These are phyloP conservation scores for Dactylellina haptotyla DNA, from an alignment of 2,329 filamentous ascomycete genomes.

Conservation along the genomic window DNA sequence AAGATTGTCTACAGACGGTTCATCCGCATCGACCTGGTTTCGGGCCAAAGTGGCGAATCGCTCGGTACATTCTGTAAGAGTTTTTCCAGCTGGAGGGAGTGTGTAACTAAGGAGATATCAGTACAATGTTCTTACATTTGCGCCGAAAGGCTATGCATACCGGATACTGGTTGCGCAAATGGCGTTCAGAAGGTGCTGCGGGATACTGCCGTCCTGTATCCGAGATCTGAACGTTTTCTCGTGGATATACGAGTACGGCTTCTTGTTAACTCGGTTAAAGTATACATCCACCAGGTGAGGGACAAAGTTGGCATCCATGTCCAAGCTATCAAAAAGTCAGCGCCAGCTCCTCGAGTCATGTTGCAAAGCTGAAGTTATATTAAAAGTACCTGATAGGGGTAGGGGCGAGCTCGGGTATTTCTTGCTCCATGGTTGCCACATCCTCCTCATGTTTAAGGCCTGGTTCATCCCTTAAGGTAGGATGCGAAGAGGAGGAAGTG, in stretches of 20 bases:
- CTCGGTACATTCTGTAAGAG: slow-evolving; percentile 74
- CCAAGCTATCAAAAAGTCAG: slow-evolving; percentile 32
- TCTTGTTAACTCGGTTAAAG: slow-evolving; percentile 80
- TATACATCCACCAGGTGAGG: slow-evolving; percentile 73
- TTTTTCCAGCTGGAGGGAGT: slow-evolving; percentile 62
- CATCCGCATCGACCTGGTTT: slow-evolving; percentile 77
- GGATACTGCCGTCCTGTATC: slow-evolving; percentile 74
- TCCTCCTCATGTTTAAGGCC: slow-evolving; percentile 39
- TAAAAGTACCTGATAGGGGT: slow-evolving; percentile 44
- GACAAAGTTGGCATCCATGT: slow-evolving; percentile 51
- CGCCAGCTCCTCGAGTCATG: background rate
- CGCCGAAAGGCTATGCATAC: slow-evolving; percentile 60
- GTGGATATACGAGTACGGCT: slow-evolving; percentile 83
- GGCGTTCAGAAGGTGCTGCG: slow-evolving; percentile 67
- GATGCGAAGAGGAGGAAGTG: slow-evolving; percentile 22
- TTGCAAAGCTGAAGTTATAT: background rate
- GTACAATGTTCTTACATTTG: slow-evolving; percentile 64
- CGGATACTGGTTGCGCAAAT: slow-evolving; percentile 72
- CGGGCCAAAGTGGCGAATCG: slow-evolving; percentile 78
- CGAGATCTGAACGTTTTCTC: slow-evolving; percentile 78
- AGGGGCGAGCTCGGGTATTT: slow-evolving; percentile 61
- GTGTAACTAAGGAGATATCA: slow-evolving; percentile 38
- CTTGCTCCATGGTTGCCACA: slow-evolving; percentile 57
- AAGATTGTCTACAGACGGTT: slow-evolving; percentile 80
- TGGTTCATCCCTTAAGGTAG: slow-evolving; percentile 29